These are phyloP conservation scores for Vigna mungo DNA, from an alignment of 306 rosid genomes.

Conservation along the genomic window DNA sequence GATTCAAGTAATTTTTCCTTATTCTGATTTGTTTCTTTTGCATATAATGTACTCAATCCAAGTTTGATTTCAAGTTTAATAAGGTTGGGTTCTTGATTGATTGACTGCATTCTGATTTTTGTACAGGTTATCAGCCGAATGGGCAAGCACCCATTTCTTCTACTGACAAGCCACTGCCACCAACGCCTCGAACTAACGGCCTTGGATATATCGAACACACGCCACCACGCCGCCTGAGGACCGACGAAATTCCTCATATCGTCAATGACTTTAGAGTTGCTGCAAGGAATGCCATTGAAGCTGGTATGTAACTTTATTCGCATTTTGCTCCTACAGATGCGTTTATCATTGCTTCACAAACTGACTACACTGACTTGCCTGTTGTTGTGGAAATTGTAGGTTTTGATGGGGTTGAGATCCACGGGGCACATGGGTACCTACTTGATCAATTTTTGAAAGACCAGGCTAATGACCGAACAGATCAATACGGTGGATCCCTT, in stretches of 20 bases:
- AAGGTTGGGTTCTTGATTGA: background rate
- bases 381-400: slow-evolving; percentile 51
- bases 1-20: background rate
- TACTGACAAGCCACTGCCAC: slow-evolving; percentile 56
- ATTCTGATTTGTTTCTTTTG: too few species aligned
- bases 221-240: slow-evolving; percentile 63
- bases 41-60: too few species aligned
- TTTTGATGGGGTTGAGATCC: slow-evolving; percentile 85
- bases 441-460: slow-evolving; percentile 76
- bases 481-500: slow-evolving; percentile 75
- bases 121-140: slow-evolving; percentile 55
- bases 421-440: slow-evolving; percentile 74
- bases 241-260: slow-evolving; percentile 57
- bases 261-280: slow-evolving; percentile 61
- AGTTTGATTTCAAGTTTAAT: too few species aligned
- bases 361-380: background rate
- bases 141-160: slow-evolving; percentile 68
- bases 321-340: background rate
- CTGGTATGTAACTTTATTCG: slow-evolving; percentile 48
- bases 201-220: slow-evolving; percentile 47
- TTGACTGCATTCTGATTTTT: background rate
- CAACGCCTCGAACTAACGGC: slow-evolving; percentile 44
- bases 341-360: background rate
- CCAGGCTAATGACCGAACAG: slow-evolving; percentile 63
- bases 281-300: slow-evolving; percentile 62